These are phyloP conservation scores for Helichrysum umbraculigerum DNA, from an alignment of 129 eudicot genomes.

Conservation along the genomic window DNA sequence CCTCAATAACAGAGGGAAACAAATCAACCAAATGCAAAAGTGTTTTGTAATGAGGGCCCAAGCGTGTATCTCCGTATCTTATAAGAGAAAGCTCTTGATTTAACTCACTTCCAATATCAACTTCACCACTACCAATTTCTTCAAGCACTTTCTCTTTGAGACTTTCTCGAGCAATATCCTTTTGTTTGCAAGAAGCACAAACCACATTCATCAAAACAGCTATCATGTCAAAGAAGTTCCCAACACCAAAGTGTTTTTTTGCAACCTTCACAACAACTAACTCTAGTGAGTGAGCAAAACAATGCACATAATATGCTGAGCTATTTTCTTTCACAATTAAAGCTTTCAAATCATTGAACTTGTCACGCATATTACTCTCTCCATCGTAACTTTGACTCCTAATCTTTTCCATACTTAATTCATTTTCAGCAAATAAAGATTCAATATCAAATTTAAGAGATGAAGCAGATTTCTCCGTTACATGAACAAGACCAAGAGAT, in stretches of 20 bases:
- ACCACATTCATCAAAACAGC: conserved; percentile 5
- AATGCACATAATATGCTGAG: conserved; percentile 14
- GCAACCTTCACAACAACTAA: conserved; percentile 7
- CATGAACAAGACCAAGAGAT: conserved; percentile 11
- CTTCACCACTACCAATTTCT: neutral
- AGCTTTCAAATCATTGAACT: conserved; percentile 18
- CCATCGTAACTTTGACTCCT: conserved; percentile 25
- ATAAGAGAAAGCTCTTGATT: conserved; percentile 7
- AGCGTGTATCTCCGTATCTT: neutral
- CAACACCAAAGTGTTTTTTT: conserved; percentile 3
- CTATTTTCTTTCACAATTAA: neutral
- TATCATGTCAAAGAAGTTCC: conserved; percentile 3
- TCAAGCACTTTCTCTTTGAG: conserved; percentile 7
- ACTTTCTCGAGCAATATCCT: conserved; percentile 9
- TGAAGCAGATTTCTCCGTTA: conserved; percentile 7
- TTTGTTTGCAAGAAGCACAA: conserved; percentile 10
- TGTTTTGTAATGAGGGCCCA: neutral
- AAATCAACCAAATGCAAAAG: conserved; percentile 11
- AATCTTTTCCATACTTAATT: conserved; percentile 9
- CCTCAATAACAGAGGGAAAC: conserved; percentile 1
- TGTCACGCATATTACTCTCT: conserved; percentile 8
- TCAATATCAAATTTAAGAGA: conserved; percentile 23
- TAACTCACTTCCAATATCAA: conserved; percentile 1
- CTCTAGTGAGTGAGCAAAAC: conserved; percentile 20
- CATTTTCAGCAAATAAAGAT: conserved; percentile 13